phyloP scores from a whole-genome alignment of 345 rosid species.

The Pelargonium nanum region DNA sequence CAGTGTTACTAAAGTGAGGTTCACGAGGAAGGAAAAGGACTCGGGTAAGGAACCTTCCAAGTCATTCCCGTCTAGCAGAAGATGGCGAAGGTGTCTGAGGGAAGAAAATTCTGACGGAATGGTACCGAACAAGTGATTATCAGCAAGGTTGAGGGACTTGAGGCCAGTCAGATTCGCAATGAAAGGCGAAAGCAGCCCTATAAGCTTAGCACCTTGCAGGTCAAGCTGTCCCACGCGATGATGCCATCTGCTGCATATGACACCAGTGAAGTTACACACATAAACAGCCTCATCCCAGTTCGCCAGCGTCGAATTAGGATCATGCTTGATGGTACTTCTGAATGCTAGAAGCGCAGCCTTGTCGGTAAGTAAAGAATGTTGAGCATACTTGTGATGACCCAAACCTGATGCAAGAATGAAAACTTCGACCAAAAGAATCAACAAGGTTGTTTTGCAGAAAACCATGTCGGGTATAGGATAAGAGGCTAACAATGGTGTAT shows the following conservation, averaged over 20 bases:
- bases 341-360: conserved; percentile 40
- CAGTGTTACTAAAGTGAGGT: conserved; percentile 16
- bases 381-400: conserved; percentile 9
- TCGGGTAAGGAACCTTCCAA: conserved; percentile 31
- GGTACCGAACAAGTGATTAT: conserved; percentile 29
- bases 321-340: conserved; percentile 18
- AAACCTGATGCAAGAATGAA: conserved; percentile 6
- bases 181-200: conserved; percentile 28
- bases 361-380: conserved; percentile 28
- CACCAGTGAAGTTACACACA: conserved; percentile 37
- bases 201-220: conserved; percentile 16
- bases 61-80: conserved; percentile 19
- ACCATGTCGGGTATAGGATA: conserved; percentile 12
- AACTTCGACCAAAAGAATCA: conserved; percentile 19
- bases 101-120: conserved; percentile 35
- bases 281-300: conserved; percentile 29
- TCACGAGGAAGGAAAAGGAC: conserved; percentile 22
- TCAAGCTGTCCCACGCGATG: conserved; percentile 25
- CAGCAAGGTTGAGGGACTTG: conserved; percentile 14
- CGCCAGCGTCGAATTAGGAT: conserved; percentile 25
- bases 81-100: conserved; percentile 18
- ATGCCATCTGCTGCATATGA: conserved; percentile 19
- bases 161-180: conserved; percentile 41
- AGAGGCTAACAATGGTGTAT: neutral
- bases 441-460: conserved; percentile 6